A percentile compares a stretch with the other conserved stretches of the same genome.
Evolutionary conservation across 169 alveolate species (phyloP).

Genomic region (Eimeria nieschulzi): DNA sequence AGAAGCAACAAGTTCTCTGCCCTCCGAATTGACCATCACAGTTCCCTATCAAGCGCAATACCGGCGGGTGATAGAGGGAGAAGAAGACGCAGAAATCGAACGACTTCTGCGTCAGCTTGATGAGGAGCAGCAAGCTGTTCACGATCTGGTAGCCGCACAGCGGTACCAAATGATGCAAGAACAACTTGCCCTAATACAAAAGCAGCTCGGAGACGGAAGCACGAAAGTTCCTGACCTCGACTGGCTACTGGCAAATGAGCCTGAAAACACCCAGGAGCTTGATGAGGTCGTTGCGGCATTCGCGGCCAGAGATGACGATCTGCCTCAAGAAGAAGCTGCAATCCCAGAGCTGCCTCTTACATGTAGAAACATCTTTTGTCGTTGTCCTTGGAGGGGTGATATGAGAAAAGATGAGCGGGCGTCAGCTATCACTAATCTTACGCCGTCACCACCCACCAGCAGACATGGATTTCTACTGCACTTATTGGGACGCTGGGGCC

Average conservation of each 20-base stretch:
- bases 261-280: constrained; percentile 54
- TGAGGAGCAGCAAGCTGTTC: constrained; percentile 65
- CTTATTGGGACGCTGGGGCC: background rate
- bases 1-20: constrained; percentile 21
- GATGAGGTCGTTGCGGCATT: constrained; percentile 62
- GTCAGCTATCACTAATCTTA: constrained; percentile 8
- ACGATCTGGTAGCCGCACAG: constrained; percentile 45
- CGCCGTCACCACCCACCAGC: background rate
- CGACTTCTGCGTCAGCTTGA: constrained; percentile 58
- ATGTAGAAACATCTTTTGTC: constrained; percentile 47
- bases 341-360: constrained; percentile 52
- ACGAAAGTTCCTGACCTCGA: constrained; percentile 50
- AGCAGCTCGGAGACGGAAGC: constrained; percentile 37
- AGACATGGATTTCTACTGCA: constrained; percentile 4
- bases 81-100: constrained; percentile 62
- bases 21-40: constrained; percentile 8
- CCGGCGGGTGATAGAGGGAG: constrained; percentile 46
- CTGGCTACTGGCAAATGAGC: constrained; percentile 63
- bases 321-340: constrained; percentile 30
- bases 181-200: constrained; percentile 54
- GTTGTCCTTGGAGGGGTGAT: constrained; percentile 63
- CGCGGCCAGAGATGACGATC: constrained; percentile 67
- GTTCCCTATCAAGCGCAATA: constrained; percentile 49
- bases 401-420: constrained; percentile 57
- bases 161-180: constrained; percentile 59